Percentiles rank a stretch among this genome's conserved stretches.
These are phyloP conservation scores for Collybia sordida DNA, from an alignment of 768 basidiomycete genomes.

Conservation along the genomic window DNA sequence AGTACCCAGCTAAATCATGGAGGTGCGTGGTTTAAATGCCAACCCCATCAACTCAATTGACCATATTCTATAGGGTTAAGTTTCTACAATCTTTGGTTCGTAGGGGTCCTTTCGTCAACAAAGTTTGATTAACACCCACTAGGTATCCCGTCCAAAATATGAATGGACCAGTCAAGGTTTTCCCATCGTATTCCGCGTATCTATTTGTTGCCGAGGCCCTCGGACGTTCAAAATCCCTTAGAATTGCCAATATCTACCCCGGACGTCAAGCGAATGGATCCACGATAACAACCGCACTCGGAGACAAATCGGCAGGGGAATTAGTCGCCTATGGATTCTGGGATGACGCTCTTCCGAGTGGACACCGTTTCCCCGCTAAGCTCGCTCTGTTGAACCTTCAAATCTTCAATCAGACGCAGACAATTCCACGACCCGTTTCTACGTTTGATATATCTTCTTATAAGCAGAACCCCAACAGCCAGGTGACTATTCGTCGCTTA, in stretches of 20 bases:
- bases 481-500: conserved; percentile 38
- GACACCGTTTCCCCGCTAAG: conserved; percentile 38
- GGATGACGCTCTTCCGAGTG: conserved; percentile 28
- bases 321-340: conserved; percentile 53
- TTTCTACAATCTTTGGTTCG: conserved; percentile 49
- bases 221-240: conserved; percentile 40
- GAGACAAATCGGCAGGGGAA: conserved; percentile 46
- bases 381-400: conserved; percentile 49
- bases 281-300: conserved; percentile 48
- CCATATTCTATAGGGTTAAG: conserved; percentile 27
- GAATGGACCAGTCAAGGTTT: conserved; percentile 49
- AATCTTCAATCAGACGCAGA: conserved; percentile 49
- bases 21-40: conserved; percentile 22
- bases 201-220: conserved; percentile 50
- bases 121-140: not conserved
- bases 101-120: not conserved
- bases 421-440: conserved; percentile 36
- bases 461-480: conserved; percentile 22
- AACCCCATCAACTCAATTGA: not conserved
- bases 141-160: conserved; percentile 50
- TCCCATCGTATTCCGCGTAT: conserved; percentile 54
- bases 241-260: conserved; percentile 49
- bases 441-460: conserved; percentile 47
- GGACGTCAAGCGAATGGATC: conserved; percentile 53
- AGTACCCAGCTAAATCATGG: conserved; percentile 50